Base-by-base conservation (phyloP, 345 rosid species). In the Melaleuca quinquenervia region DNA sequence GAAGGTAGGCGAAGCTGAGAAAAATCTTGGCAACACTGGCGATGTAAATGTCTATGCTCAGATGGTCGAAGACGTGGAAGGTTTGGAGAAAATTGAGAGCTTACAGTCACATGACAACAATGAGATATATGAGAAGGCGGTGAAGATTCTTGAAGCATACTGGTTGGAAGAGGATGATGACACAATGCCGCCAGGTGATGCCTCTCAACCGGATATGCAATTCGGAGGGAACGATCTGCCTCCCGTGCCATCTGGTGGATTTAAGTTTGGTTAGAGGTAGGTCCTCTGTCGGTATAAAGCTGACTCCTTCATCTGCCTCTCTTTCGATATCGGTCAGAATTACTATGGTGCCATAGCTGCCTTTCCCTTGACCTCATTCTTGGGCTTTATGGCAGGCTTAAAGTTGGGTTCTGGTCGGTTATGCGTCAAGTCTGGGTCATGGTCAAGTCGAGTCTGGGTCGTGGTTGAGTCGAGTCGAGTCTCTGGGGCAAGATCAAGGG, bases 1-100 rank as follows among this genome's bases (percentile, higher is more conserved):
- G 92, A 93, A 93, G 92, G 92, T 90, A 9, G 94, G 93, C 80
- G 94, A 93, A 87, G 91, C 93, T 1, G 93, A 93, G 78, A 93
- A 90, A 87, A 89, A 86, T 83, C 58, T 88, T 55, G 92, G 92
- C 48, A 85, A 87, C 78, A 85, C 86, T 32, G 91, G 89, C 10
- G 92, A 89, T 74, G 88, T 93, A 54, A 93, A 93, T 84, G 48
- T 88, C 44, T 93, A 87, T 88, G 92, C 93, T 41, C 93, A 91
- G 58, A 85, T 89, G 92, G 89, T 91, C 26, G 94, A 93, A 74
- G 94, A 93, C 86, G 92, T 92, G 10, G 93, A 91, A 51, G 94
- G 94, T 20, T 88, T 91, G 87, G 93, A 93, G 89, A 93, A 93
- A 83, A 90, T 93, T 13, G 94, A 93, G 89, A 91, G 88, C 83